Evolutionary conservation across 2,329 filamentous ascomycete species (phyloP).

Genomic region (Epichloe hybrida): DNA sequence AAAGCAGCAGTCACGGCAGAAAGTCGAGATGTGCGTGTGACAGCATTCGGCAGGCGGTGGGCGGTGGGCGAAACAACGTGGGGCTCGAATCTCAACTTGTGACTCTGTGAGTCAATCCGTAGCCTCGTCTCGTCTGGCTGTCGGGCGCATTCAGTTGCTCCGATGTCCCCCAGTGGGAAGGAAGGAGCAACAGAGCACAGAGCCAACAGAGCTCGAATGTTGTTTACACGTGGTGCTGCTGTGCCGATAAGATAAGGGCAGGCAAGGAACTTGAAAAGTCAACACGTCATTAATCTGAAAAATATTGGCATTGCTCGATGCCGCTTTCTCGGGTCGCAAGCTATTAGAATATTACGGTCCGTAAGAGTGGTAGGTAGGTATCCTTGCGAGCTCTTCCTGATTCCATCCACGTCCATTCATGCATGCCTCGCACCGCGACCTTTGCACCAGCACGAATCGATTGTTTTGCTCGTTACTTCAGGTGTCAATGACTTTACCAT

Average conservation of each 20-base stretch:
- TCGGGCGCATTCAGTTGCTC: too few relatives aligned
- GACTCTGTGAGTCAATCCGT: too few relatives aligned
- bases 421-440: not conserved
- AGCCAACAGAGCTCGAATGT: not conserved
- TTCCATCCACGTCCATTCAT: slow-evolving; percentile 17
- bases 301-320: not conserved
- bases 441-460: not conserved
- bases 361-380: too few relatives aligned
- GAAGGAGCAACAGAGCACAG: not conserved
- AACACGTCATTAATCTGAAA: too few relatives aligned
- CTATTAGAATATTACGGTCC: too few relatives aligned
- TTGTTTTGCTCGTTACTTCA: too few relatives aligned
- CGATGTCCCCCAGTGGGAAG: not conserved
- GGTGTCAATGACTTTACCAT: too few relatives aligned
- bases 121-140: not conserved
- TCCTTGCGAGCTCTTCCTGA: slow-evolving; percentile 10
- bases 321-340: not conserved
- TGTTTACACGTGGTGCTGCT: not conserved
- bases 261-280: not conserved
- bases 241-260: not conserved
- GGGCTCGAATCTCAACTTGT: not conserved
- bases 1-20: not conserved
- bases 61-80: not conserved
- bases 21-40: not conserved
- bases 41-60: slow-evolving; percentile 1